Evolutionary conservation across 2,329 filamentous ascomycete genomes (phyloP).

Genomic region (Paracoccidioides lutzii): DNA sequence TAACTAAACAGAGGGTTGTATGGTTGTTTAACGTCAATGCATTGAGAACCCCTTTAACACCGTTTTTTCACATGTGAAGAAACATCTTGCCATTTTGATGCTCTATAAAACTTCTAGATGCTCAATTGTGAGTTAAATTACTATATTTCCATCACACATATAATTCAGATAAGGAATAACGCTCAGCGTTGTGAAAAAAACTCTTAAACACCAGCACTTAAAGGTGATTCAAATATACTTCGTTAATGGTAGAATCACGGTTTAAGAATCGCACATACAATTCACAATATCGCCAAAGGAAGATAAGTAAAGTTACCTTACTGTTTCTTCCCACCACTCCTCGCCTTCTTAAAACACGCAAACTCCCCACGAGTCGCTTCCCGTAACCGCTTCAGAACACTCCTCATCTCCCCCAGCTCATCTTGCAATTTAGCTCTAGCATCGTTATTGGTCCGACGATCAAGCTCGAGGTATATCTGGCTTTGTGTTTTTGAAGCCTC

Average conservation of each 20-base stretch:
- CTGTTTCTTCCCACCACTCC: constrained; percentile 16
- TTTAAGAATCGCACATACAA: neutral
- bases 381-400: constrained; percentile 67
- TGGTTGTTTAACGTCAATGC: too few species aligned
- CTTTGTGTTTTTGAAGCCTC: constrained; percentile 68
- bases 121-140: too few species aligned
- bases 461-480: constrained; percentile 83
- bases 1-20: too few species aligned
- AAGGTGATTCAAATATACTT: neutral
- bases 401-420: constrained; percentile 81
- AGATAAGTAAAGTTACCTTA: neutral
- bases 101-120: too few species aligned
- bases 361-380: constrained; percentile 78
- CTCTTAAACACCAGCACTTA: too few species aligned
- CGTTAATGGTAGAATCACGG: neutral
- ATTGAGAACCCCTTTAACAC: too few species aligned
- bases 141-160: neutral
- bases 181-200: neutral
- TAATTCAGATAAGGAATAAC: neutral
- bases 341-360: constrained; percentile 63
- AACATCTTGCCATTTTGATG: too few species aligned
- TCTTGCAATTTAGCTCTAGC: constrained; percentile 67
- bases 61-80: too few species aligned
- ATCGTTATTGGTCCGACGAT: constrained; percentile 77
- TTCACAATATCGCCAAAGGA: neutral